phyloP scores from a whole-genome alignment of 257 asterid genomes.

The Salvia rosmarinus region DNA sequence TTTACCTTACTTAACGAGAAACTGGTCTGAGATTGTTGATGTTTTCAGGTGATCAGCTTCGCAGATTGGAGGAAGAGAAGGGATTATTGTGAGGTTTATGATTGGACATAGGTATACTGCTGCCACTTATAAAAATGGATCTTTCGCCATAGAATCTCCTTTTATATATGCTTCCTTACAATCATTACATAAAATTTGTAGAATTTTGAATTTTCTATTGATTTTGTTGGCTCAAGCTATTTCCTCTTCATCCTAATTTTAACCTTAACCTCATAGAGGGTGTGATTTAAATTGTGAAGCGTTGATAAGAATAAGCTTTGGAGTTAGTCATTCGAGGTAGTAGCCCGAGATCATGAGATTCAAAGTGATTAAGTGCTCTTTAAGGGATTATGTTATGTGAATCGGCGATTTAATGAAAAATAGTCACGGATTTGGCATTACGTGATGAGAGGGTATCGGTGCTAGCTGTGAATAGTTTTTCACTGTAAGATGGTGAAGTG shows the following conservation, averaged over 20 bases:
- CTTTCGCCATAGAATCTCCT: background rate
- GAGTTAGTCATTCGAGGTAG: conserved; percentile 1
- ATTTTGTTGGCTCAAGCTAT: background rate
- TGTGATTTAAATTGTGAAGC: background rate
- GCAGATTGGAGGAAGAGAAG: conserved; percentile 79
- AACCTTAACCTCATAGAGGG: background rate
- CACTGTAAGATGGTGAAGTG: too few species aligned
- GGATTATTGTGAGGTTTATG: conserved; percentile 91
- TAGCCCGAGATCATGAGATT: background rate
- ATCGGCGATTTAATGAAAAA: background rate
- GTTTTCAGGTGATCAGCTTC: conserved; percentile 73
- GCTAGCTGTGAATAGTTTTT: background rate
- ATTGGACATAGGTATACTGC: conserved; percentile 88
- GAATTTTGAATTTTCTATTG: too few species aligned
- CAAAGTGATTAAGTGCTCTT: background rate
- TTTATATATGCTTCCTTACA: too few species aligned
- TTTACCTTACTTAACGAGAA: background rate
- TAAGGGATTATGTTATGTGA: background rate
- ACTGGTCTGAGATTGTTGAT: background rate
- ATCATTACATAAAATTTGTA: too few species aligned
- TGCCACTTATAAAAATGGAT: background rate
- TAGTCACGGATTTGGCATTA: background rate
- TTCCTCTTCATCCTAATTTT: background rate
- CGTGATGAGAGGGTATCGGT: background rate
- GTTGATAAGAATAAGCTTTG: background rate